A percentile compares a stretch with the other conserved stretches of the same genome.
Evolutionary conservation across 805 yeast genomes (phyloP).

Genomic region (Kodamaea hsintzibuensis): DNA sequence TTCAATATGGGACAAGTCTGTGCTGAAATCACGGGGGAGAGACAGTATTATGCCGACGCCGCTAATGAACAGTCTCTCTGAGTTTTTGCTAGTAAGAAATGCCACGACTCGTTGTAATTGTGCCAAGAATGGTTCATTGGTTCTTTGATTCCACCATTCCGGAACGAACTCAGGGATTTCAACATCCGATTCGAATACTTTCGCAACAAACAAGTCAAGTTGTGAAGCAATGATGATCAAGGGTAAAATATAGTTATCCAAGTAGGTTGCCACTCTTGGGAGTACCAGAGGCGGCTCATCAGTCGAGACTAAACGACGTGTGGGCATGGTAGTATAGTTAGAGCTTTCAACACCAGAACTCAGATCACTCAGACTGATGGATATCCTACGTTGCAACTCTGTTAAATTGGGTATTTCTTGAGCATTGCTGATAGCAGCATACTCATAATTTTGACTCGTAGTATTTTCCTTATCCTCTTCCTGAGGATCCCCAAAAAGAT

Average conservation of each 20-base stretch:
- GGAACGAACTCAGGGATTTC: background rate
- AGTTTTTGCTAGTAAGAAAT: conserved; percentile 15
- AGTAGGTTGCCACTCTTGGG: conserved; percentile 12
- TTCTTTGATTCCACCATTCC: conserved; percentile 6
- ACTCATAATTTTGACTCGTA: conserved; percentile 12
- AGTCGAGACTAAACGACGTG: background rate
- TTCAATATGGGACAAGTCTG: conserved; percentile 17
- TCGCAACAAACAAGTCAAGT: conserved; percentile 19
- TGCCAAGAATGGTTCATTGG: conserved; percentile 5
- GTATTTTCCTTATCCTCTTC: conserved; percentile 1
- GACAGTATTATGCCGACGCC: conserved; percentile 13
- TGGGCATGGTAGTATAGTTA: background rate
- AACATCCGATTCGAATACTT: conserved; percentile 11
- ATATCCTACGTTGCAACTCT: background rate
- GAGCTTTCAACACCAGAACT: background rate
- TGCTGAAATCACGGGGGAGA: background rate
- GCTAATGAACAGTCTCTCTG: conserved; percentile 24
- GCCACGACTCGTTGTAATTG: conserved; percentile 28
- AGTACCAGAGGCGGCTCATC: conserved; percentile 21
- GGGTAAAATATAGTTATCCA: conserved; percentile 32
- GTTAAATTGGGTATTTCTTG: conserved; percentile 32
- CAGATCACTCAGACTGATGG: conserved; percentile 1
- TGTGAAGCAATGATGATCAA: conserved; percentile 29
- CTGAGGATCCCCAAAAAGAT: conserved; percentile 34
- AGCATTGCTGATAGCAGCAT: conserved; percentile 30